A percentile compares a stretch with the other conserved stretches of the same genome.
These are phyloP conservation scores for Medicago truncatula DNA, from an alignment of 306 rosid genomes.

Conservation along the genomic window DNA sequence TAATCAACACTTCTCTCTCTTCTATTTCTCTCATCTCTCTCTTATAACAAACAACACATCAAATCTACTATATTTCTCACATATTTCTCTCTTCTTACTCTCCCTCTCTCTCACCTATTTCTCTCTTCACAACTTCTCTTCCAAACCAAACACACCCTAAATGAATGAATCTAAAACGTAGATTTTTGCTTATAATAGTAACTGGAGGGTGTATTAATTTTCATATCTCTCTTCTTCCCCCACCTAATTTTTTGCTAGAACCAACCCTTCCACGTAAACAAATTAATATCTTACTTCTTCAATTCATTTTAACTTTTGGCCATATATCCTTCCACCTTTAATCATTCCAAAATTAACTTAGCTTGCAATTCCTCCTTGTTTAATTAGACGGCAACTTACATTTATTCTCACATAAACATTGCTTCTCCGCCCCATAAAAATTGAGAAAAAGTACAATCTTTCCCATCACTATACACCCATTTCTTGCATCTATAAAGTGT, in stretches of 20 bases:
- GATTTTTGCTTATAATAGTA: too few species aligned
- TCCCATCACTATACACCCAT: conserved; percentile 8
- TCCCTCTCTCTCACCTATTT: too few species aligned
- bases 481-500: conserved; percentile 5
- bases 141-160: too few species aligned
- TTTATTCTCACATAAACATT: conserved; percentile 13
- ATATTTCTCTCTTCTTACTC: too few species aligned
- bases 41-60: too few species aligned
- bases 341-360: conserved; percentile 41
- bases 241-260: not conserved
- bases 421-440: conserved; percentile 13
- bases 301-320: not conserved
- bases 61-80: too few species aligned
- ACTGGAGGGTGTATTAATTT: too few species aligned
- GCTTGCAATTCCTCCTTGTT: conserved; percentile 46
- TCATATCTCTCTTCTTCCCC: not conserved
- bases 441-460: conserved; percentile 21
- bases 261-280: not conserved
- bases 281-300: not conserved
- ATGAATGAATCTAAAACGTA: too few species aligned
- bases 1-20: too few species aligned
- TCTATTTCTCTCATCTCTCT: too few species aligned
- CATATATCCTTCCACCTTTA: conserved; percentile 30
- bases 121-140: too few species aligned
- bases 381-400: conserved; percentile 14